Evolutionary conservation across 176 grass and related monocot genomes (phyloP), one percentile per base, ranked within the genome.

Genomic region (Coix lacrymajobi): DNA sequence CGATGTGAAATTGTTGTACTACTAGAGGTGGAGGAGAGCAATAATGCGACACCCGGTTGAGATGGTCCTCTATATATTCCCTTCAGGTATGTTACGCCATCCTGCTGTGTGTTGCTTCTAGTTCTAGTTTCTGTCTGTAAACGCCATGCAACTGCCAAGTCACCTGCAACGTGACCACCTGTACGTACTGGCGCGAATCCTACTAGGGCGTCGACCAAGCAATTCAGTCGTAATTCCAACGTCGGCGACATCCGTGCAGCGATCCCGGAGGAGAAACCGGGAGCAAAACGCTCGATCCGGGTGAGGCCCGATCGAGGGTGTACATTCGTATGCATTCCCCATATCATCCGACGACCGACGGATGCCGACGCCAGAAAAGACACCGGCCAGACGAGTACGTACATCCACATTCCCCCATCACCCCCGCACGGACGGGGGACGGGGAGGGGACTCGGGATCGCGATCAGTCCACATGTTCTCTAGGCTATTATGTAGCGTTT

Each of bases 401-500:
- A 51, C 38, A 84, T 10, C n/a, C n/a, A n/a, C n/a, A n/a, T 40
- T 63, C 66, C 61, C 24, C 61, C 24, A 17, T 74, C 69, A 13
- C 13, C 33, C 13, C 33, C 8, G 70, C 48, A 75, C 76, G 87
- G 34, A 11, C 7, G 45, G n/a, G n/a, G n/a, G n/a, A 36, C 28
- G 29, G 11, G 3, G 52, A 11, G 29, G 11, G 3, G 52, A 11
- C 48, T 72, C 56, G 25, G 39, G 70, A 85, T 81, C 24, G 62
- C 48, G 8, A 17, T 31, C 13, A 20, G 34, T 20, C 37, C 25
- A 61, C n/a, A n/a, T n/a, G 57, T 61, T 4, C 57, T 49, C 11
- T 66, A 64, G 54, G 66, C 25, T 26, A 81, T n/a, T n/a, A 62
- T 71, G 63, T 63, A 70, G 77, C 71, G 11, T 80, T 75, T 75